Evolutionary conservation across 1,284 basidiomycete species (phyloP).

Genomic region (Takashimella koratensis): DNA sequence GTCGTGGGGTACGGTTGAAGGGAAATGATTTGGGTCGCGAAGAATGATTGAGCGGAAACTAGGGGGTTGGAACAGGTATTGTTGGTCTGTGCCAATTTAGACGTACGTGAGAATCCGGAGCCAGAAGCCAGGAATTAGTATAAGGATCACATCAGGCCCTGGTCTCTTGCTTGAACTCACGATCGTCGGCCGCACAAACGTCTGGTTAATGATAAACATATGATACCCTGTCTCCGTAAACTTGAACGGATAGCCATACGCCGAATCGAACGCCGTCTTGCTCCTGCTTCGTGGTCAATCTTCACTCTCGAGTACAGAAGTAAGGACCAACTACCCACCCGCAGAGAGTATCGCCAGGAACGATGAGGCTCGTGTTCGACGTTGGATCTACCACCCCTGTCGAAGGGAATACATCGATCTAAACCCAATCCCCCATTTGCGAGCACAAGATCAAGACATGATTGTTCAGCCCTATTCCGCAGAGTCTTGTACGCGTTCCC

Average conservation of each 20-base stretch:
- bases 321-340: conserved; percentile 24
- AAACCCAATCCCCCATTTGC: no score
- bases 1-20: conserved; percentile 30
- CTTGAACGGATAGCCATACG: conserved; percentile 30
- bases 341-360: conserved; percentile 30
- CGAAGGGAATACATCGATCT: conserved; percentile 35
- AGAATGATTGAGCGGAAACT: conserved; percentile 34
- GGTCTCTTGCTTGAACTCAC: conserved; percentile 27
- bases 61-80: conserved; percentile 35
- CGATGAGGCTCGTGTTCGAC: conserved; percentile 14
- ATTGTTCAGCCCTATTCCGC: no score
- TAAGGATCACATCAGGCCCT: no score
- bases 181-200: conserved; percentile 38
- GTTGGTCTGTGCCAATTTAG: conserved; percentile 9
- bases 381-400: conserved; percentile 25
- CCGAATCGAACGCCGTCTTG: conserved; percentile 14
- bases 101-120: no score
- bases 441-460: no score
- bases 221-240: conserved; percentile 44
- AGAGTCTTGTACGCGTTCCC: no score
- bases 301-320: no score
- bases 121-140: no score
- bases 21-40: conserved; percentile 38
- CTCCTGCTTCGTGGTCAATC: background rate
- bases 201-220: conserved; percentile 47